Conservation (phyloP, 108 stramenopile species). For the Chaetoceros tenuissimus region DNA sequence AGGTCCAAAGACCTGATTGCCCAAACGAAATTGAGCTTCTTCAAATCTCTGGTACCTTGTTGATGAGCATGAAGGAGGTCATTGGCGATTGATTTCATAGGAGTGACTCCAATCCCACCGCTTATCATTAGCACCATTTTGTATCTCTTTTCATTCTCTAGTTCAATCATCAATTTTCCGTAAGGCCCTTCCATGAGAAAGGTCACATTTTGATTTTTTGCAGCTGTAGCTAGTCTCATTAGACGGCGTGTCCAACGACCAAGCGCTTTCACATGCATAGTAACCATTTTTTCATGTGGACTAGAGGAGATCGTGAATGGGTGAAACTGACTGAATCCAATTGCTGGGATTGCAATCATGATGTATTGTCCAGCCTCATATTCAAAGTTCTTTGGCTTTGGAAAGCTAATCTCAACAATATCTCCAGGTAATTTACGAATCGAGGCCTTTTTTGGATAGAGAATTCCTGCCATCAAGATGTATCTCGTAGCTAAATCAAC, state of each 20-base stretch:
- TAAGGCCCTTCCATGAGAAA: constrained; percentile 9
- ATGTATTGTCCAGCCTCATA: constrained; percentile 8
- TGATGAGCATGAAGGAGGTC: neutral
- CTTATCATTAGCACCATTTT: constrained; percentile 1
- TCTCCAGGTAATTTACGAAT: neutral
- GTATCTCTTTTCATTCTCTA: neutral
- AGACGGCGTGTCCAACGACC: constrained; percentile 3
- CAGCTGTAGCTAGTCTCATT: neutral
- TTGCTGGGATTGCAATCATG: constrained; percentile 3
- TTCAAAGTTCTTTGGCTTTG: constrained; percentile 1
- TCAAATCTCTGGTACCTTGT: neutral
- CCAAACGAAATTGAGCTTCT: neutral
- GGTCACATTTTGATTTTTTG: neutral
- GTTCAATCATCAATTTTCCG: constrained; percentile 1
- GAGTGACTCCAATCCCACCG: constrained; percentile 9
- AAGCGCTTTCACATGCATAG: constrained; percentile 1
- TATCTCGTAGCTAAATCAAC: constrained; percentile 1
- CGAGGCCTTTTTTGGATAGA: neutral
- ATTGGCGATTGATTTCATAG: neutral
- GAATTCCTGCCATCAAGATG: constrained; percentile 1
- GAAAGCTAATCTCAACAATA: constrained; percentile 4
- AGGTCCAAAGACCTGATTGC: neutral
- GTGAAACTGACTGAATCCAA: constrained; percentile 4
- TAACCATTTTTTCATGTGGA: constrained; percentile 6
- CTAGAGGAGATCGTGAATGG: constrained; percentile 6